These are phyloP conservation scores for Eucalyptus marginata DNA, from an alignment of 345 rosid species.

Conservation along the genomic window DNA sequence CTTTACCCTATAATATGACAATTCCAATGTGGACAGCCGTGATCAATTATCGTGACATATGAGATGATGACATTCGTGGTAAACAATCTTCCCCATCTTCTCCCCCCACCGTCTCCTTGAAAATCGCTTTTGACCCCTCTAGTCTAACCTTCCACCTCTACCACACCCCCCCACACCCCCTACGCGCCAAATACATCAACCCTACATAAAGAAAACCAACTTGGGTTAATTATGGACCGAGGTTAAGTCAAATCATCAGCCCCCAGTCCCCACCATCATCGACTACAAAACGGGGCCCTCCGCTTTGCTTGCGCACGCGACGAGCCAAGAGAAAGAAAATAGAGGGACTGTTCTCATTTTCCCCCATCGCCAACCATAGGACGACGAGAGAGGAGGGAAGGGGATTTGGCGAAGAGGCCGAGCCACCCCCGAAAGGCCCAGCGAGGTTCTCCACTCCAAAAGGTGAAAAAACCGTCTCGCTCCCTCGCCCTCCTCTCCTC, in stretches of 20 bases:
- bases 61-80: accelerated
- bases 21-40: too few species aligned
- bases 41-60: not conserved
- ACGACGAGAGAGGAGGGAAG: not conserved
- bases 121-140: not conserved
- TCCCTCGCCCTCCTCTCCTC: not conserved
- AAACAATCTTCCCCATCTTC: not conserved
- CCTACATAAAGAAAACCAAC: not conserved
- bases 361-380: too few species aligned
- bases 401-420: not conserved
- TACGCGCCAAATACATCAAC: not conserved
- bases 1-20: accelerated
- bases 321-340: too few species aligned
- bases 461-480: not conserved
- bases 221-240: not conserved
- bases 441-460: not conserved
- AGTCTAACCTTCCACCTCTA: not conserved
- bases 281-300: not conserved
- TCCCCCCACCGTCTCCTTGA: not conserved
- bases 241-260: not conserved
- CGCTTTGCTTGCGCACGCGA: too few species aligned
- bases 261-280: not conserved
- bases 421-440: not conserved
- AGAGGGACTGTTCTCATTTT: too few species aligned
- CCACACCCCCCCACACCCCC: not conserved